Evolutionary conservation across 306 rosid species (phyloP).

Genomic region (Corylus avellana): DNA sequence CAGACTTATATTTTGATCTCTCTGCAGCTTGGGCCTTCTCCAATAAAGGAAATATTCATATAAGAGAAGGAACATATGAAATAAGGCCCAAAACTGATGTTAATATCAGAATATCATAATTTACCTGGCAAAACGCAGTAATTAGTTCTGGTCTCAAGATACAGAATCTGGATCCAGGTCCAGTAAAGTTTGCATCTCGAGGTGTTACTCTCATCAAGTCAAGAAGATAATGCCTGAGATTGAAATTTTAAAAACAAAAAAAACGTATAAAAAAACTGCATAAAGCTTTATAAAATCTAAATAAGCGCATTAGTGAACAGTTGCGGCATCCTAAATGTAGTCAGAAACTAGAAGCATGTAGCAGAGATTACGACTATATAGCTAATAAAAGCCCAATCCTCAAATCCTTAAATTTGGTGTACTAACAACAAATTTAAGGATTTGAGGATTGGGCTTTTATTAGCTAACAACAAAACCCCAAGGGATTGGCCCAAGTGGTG

Average conservation of each 20-base stretch:
- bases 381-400: background rate
- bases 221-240: slow-evolving; percentile 87
- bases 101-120: slow-evolving; percentile 2
- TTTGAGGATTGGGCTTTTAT: too few relatives aligned
- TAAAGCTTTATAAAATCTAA: background rate
- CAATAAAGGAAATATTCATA: slow-evolving; percentile 25
- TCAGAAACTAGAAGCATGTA: background rate
- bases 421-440: background rate
- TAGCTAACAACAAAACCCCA: too few relatives aligned
- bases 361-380: background rate
- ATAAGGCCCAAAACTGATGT: background rate
- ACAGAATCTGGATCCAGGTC: slow-evolving; percentile 86
- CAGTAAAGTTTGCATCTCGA: slow-evolving; percentile 89
- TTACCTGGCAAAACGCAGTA: slow-evolving; percentile 83
- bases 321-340: background rate
- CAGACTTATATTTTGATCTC: slow-evolving; percentile 52
- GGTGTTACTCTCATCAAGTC: slow-evolving; percentile 99
- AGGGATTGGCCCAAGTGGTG: too few relatives aligned
- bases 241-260: slow-evolving; percentile 9
- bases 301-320: background rate
- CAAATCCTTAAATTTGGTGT: background rate
- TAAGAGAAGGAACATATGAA: slow-evolving; percentile 23
- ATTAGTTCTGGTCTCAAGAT: slow-evolving; percentile 89
- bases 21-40: slow-evolving; percentile 68
- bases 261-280: slow-evolving; percentile 18